These are phyloP conservation scores for Tetrapisispora taiwanensis DNA, from an alignment of 805 yeast genomes.

Conservation along the genomic window DNA sequence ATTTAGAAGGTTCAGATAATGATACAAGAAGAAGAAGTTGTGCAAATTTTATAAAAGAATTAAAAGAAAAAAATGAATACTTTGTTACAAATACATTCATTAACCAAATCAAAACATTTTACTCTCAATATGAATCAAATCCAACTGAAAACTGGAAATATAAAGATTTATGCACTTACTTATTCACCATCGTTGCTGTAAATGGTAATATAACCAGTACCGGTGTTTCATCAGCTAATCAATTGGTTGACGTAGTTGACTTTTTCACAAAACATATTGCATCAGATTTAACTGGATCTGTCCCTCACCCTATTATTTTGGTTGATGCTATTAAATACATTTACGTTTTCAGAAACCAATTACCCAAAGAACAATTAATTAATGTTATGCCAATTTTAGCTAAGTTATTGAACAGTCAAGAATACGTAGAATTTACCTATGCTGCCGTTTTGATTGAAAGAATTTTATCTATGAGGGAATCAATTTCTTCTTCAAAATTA, in stretches of 20 bases:
- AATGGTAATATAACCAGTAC: slow-evolving; percentile 79
- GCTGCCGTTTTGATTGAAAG: slow-evolving; percentile 90
- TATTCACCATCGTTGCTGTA: slow-evolving; percentile 83
- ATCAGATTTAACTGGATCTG: slow-evolving; percentile 55
- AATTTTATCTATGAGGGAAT: slow-evolving; percentile 64
- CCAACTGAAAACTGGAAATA: slow-evolving; percentile 59
- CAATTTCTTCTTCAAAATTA: slow-evolving; percentile 37
- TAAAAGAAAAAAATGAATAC: slow-evolving; percentile 68
- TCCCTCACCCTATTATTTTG: slow-evolving; percentile 64
- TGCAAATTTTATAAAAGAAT: slow-evolving; percentile 82
- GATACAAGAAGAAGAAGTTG: slow-evolving; percentile 89
- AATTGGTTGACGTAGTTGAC: slow-evolving; percentile 72
- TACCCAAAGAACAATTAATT: slow-evolving; percentile 72
- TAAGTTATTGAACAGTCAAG: slow-evolving; percentile 51
- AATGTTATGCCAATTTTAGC: slow-evolving; percentile 74
- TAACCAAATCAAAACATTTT: slow-evolving; percentile 58
- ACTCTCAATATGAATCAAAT: slow-evolving; percentile 39
- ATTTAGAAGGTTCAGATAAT: slow-evolving; percentile 87
- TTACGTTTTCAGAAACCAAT: slow-evolving; percentile 82
- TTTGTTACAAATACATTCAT: slow-evolving; percentile 66
- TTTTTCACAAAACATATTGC: slow-evolving; percentile 79
- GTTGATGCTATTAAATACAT: slow-evolving; percentile 92
- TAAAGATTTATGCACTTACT: slow-evolving; percentile 77
- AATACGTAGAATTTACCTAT: slow-evolving; percentile 83
- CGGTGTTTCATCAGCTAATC: slow-evolving; percentile 82